Conservation (phyloP, 306 rosid species). For the Prinsepia uniflora region DNA sequence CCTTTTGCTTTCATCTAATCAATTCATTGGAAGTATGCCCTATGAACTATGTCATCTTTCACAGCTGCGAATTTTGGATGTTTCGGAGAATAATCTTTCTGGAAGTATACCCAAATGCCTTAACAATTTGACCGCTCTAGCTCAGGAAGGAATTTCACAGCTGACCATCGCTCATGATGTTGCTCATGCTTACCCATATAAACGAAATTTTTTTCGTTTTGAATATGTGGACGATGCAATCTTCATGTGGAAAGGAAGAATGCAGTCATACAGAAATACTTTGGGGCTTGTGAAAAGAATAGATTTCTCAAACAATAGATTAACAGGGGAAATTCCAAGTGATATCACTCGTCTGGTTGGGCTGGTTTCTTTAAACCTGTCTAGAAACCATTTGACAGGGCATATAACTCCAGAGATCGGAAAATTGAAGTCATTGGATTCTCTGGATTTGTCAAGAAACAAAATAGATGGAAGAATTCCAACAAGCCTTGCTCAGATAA, state of each 20-base stretch:
- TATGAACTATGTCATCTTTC: background rate
- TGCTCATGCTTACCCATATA: no score
- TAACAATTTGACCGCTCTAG: background rate
- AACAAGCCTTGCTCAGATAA: background rate
- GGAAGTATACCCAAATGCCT: slow-evolving; percentile 2
- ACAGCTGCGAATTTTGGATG: slow-evolving; percentile 11
- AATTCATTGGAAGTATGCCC: slow-evolving; percentile 12
- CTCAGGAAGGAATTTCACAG: background rate
- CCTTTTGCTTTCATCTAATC: slow-evolving; percentile 8
- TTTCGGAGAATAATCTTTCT: background rate
- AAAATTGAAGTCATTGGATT: background rate
- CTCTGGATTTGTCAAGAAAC: slow-evolving; percentile 24
- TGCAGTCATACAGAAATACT: background rate
- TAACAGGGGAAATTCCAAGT: slow-evolving; percentile 24
- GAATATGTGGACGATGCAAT: background rate
- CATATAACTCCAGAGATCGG: slow-evolving; percentile 23
- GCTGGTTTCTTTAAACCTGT: slow-evolving; percentile 11
- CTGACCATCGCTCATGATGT: no score
- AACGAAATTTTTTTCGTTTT: no score
- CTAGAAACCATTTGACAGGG: slow-evolving; percentile 22
- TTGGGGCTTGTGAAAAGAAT: slow-evolving; percentile 8
- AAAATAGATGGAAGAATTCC: background rate
- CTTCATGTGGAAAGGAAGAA: slow-evolving; percentile 8
- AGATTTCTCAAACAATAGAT: slow-evolving; percentile 31
- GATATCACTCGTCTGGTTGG: background rate